A percentile compares a stretch with the other conserved stretches of the same genome.
phyloP scores from a whole-genome alignment of 768 basidiomycete species.

The Mycena sanguinolenta region DNA sequence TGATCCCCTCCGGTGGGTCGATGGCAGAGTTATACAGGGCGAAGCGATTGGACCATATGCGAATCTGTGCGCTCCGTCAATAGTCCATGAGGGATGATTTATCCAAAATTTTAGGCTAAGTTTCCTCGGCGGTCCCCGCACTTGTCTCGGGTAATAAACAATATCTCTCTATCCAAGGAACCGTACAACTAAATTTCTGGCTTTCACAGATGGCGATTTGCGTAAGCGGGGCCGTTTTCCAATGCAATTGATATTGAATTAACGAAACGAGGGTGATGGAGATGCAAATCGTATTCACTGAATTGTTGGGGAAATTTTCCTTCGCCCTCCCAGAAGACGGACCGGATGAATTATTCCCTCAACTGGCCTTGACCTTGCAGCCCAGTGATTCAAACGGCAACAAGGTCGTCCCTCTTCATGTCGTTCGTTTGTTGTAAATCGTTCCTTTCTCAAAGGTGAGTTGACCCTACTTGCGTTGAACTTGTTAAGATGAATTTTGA shows the following conservation, averaged over 20 bases:
- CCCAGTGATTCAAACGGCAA: not conserved
- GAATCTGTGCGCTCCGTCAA: constrained; percentile 1
- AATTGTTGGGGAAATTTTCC: constrained; percentile 2
- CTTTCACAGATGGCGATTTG: not conserved
- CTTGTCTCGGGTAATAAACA: not conserved
- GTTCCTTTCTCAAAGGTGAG: not conserved
- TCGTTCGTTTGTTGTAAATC: not conserved
- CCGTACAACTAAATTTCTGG: not conserved
- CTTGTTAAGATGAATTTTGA: too few species aligned
- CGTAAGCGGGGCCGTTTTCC: not conserved
- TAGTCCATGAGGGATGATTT: not conserved
- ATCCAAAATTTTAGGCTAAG: constrained; percentile 1
- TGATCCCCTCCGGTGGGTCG: not conserved
- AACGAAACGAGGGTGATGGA: constrained; percentile 1
- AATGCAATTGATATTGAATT: not conserved
- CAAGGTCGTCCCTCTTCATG: not conserved
- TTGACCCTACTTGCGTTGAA: not conserved
- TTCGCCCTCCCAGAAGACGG: not conserved
- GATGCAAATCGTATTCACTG: not conserved
- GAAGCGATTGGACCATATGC: constrained; percentile 7
- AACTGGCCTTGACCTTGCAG: not conserved
- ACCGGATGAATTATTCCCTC: not conserved
- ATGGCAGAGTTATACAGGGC: not conserved
- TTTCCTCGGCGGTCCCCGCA: constrained; percentile 5
- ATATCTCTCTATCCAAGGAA: constrained; percentile 1